Evolutionary conservation across 345 rosid genomes (phyloP).

Genomic region (Nephelium lappaceum): DNA sequence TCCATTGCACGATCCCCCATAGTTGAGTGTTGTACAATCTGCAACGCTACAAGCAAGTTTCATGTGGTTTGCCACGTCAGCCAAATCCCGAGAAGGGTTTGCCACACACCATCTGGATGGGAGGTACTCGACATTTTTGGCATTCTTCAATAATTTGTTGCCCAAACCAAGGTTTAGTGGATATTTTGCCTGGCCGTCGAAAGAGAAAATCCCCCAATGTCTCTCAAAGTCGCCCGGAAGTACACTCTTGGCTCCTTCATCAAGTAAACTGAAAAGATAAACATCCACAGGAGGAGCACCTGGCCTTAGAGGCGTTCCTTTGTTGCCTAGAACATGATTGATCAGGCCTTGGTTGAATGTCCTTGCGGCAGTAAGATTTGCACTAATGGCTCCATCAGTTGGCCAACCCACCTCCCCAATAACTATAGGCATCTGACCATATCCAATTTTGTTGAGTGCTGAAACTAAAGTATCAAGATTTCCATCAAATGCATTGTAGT

Average conservation of each 20-base stretch:
- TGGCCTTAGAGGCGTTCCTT: conserved; percentile 94
- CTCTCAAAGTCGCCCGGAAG: conserved; percentile 93
- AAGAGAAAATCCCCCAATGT: conserved; percentile 98
- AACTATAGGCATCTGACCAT: conserved; percentile 85
- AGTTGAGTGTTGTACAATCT: conserved; percentile 86
- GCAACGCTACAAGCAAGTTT: conserved; percentile 78
- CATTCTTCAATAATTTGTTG: conserved; percentile 65
- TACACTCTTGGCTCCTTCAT: conserved; percentile 83
- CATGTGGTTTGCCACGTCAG: conserved; percentile 67
- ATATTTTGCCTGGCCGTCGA: conserved; percentile 96
- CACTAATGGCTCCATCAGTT: conserved; percentile 77
- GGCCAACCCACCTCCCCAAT: conserved; percentile 99
- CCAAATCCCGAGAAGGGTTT: conserved; percentile 66
- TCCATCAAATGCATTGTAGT: conserved; percentile 91
- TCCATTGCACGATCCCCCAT: conserved; percentile 86
- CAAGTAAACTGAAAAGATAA: conserved; percentile 87
- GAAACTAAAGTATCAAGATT: conserved; percentile 90
- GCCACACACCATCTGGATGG: conserved; percentile 97
- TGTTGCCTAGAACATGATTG: conserved; percentile 63
- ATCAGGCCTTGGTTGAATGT: conserved; percentile 90
- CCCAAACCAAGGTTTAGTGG: conserved; percentile 79
- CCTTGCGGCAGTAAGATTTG: conserved; percentile 84
- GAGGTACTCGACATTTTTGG: conserved; percentile 72
- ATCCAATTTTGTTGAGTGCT: conserved; percentile 82
- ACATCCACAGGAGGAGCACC: conserved; percentile 73